A percentile compares a stretch with the other conserved stretches of the same genome.
Conservation (phyloP, 2,329 filamentous ascomycete genomes). For the Lasiodiplodia gonubiensis region DNA sequence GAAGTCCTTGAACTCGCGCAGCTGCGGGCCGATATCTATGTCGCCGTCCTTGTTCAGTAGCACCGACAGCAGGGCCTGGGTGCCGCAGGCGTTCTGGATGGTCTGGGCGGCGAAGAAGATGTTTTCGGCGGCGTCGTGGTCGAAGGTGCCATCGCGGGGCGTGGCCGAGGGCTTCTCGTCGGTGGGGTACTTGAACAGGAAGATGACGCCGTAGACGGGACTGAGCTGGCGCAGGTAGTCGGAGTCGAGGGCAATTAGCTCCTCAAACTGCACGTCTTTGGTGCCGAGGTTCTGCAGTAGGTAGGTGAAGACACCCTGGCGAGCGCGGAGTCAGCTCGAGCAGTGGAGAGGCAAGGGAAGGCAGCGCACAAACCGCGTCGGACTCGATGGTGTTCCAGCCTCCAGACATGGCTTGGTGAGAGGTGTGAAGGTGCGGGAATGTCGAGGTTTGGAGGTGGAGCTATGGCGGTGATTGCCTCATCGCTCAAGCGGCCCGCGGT, state of each 20-base stretch:
- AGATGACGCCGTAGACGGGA: constrained; percentile 93
- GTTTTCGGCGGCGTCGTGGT: constrained; percentile 72
- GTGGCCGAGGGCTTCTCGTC: constrained; percentile 67
- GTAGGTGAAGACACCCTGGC: constrained; percentile 92
- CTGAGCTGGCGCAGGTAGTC: constrained; percentile 70
- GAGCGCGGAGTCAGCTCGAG: neutral
- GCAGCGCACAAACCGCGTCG: constrained; percentile 73
- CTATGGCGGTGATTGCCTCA: constrained; percentile 26
- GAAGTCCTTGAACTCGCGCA: constrained; percentile 85
- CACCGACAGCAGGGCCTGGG: constrained; percentile 90
- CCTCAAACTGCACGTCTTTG: constrained; percentile 94
- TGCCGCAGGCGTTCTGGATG: constrained; percentile 98
- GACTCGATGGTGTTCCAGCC: constrained; percentile 99
- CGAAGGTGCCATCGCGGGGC: constrained; percentile 82
- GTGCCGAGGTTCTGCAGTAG: constrained; percentile 92
- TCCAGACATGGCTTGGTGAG: constrained; percentile 51
- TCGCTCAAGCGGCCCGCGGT: constrained; percentile 2
- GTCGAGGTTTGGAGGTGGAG: constrained; percentile 7
- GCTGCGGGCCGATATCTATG: constrained; percentile 73
- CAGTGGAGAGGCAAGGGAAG: neutral
- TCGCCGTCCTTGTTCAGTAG: constrained; percentile 79
- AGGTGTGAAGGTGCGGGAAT: neutral
- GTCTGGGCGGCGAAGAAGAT: constrained; percentile 97
- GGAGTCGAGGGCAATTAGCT: constrained; percentile 86
- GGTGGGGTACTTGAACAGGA: constrained; percentile 95